A percentile compares a stretch with the other conserved stretches of the same genome.
These are phyloP conservation scores for Nakazawaea siamensis DNA, from an alignment of 805 yeast genomes.

Conservation along the genomic window DNA sequence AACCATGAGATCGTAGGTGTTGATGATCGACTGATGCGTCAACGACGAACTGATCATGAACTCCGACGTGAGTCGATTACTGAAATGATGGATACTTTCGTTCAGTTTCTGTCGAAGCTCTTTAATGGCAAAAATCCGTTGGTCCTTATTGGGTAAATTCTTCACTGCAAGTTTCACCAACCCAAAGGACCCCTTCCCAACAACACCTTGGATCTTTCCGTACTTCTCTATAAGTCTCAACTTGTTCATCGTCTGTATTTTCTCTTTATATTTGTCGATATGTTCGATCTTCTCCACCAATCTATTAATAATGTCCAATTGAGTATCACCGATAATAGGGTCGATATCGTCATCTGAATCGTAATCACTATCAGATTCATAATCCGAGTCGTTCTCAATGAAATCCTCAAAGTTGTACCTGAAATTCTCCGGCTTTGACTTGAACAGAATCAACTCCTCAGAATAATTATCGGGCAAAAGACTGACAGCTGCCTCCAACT, in stretches of 20 bases:
- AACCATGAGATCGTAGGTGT: slow-evolving; percentile 73
- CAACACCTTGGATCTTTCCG: slow-evolving; percentile 42
- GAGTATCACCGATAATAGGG: slow-evolving; percentile 43
- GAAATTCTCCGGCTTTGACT: slow-evolving; percentile 27
- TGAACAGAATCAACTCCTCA: slow-evolving; percentile 23
- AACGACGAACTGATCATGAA: slow-evolving; percentile 79
- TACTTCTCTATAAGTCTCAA: slow-evolving; percentile 34
- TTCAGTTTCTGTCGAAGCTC: slow-evolving; percentile 57
- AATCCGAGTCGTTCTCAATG: slow-evolving; percentile 17
- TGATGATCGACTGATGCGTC: slow-evolving; percentile 68
- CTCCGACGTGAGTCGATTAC: slow-evolving; percentile 77
- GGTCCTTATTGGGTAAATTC: slow-evolving; percentile 28
- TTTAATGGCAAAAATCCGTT: slow-evolving; percentile 60
- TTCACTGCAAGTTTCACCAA: slow-evolving; percentile 35
- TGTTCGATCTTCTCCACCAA: slow-evolving; percentile 39
- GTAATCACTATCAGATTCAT: slow-evolving; percentile 23
- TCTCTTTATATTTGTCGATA: slow-evolving; percentile 26
- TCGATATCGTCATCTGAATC: slow-evolving; percentile 31
- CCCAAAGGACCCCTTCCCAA: slow-evolving; percentile 42
- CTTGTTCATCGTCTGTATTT: slow-evolving; percentile 17
- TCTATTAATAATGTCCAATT: slow-evolving; percentile 37
- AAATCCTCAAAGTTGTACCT: slow-evolving; percentile 30
- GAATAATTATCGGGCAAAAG: slow-evolving; percentile 28
- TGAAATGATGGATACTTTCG: slow-evolving; percentile 50
- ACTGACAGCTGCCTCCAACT: slow-evolving; percentile 24